phyloP scores from a whole-genome alignment of 257 asterid genomes.

The Rhazya stricta region DNA sequence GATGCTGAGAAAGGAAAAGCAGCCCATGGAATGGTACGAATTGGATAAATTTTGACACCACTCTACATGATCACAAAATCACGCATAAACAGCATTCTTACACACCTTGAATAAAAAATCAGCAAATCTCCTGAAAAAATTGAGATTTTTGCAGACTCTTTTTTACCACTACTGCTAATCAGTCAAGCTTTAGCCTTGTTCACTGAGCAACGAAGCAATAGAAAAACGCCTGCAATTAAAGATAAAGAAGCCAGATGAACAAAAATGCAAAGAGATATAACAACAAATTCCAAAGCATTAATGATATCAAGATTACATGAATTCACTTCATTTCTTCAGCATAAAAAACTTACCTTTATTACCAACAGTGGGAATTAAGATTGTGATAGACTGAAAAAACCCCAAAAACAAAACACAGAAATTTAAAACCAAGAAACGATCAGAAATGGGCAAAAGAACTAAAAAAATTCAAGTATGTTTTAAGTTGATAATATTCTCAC shows the following conservation, averaged over 20 bases:
- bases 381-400: not conserved
- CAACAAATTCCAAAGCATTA: not conserved
- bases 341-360: not conserved
- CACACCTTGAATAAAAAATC: not conserved
- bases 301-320: not conserved
- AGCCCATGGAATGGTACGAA: not conserved
- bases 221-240: not conserved
- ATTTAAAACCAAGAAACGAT: not conserved
- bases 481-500: constrained; percentile 5
- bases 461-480: not conserved
- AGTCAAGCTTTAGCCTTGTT: not conserved
- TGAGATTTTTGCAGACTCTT: constrained; percentile 2
- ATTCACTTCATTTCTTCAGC: not conserved
- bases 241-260: not conserved
- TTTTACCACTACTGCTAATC: not conserved
- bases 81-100: not conserved
- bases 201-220: not conserved
- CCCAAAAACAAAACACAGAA: not conserved
- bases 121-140: not conserved
- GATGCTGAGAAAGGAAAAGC: not conserved
- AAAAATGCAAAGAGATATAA: not conserved
- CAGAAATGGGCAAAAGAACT: not conserved
- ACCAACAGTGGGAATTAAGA: not conserved
- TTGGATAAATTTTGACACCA: not conserved
- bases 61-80: not conserved